Base-by-base conservation (phyloP, 441 rosid species). In the Metrosideros polymorpha region DNA sequence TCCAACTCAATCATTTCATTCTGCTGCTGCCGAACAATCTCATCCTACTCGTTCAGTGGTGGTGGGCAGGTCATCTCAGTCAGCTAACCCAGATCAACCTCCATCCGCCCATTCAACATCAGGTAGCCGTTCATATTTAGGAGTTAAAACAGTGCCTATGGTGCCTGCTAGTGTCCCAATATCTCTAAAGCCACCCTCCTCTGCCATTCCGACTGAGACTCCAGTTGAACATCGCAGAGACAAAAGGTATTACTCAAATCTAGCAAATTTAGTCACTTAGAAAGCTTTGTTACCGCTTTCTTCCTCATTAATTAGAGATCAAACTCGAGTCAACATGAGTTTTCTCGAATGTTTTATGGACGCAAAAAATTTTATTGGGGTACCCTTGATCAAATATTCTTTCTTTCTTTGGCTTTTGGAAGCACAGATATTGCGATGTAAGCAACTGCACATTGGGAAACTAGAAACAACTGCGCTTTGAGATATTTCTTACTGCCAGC, bases 161-260 rank as follows among this genome's bases (percentile, higher is more conserved):
- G 88, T 90, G 85, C 97, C 98, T 51, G 89, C 95, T 82, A 89
- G 91, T 25, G 92, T 92, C 35, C 89, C 96, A 29, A 90, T 90
- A 85, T 88, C 96, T 86, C 90, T 92, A 57, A 96, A 92, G 91
- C 96, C 95, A 30, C 77, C 88, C 25, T 88, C 95, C 86, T 85
- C 94, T 85, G 85, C 71, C 17, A 76, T 87, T 85, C 85, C 91
- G 82, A 50, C 91, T 18, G 97, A 94, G 82, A 52, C 90, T 47
- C 91, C 92, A 35, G 84, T 83, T 61, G 91, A 92, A 84, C 87
- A 86, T 55, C 91, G 89, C n/a, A 93, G 90, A 91, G 96, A 91
- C 50, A 91, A 90, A 91, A 95, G 98, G 98, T 94, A 92, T 55
- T 43, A 39, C n/a, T 22, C 49, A 12, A 39, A 22, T 39, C 49